Base-by-base conservation (phyloP, 495 filamentous ascomycete genomes). In the Hyaloscypha hepaticicola region DNA sequence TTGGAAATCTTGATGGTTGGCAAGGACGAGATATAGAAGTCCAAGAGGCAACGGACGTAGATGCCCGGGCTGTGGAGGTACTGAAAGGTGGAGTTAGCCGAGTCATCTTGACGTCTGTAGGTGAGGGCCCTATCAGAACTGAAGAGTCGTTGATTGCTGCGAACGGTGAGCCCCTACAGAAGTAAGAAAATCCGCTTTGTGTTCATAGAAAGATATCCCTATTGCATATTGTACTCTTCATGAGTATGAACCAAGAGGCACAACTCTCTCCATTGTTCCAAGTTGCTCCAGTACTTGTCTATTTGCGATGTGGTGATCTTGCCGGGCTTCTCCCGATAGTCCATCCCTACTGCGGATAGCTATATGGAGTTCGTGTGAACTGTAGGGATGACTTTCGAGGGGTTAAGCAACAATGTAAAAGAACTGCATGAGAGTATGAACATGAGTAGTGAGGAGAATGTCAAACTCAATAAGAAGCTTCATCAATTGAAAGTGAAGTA, bases 21-120 rank as follows among this genome's bases (percentile, higher is more conserved):
- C 84, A 86, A 64, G 79, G 76, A 31, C 75, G 73, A 8, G 81
- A 83, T 70, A 75, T 79, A 28, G 77, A 83, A 34, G 73, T 69
- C 8, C 77, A 82, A 69, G 62, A 81, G 58, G 78, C 77, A 33
- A 73, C 73, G 31, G 78, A 79, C 12, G 72, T 91, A 50, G 88
- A 92, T 65, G 73, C 74, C 5, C 75, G 74, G 28, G 79, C 85
- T 8, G 76, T 88, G 4, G 77, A 81, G 53, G 76, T 85, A 41
- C 73, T 99, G 70, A 86, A 86, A 78, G 82, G 83, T 60, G 96
- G 95, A 16, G 87, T 99, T 8, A 90, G 87, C 76, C 82, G 92
- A 68, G 88, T 98, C 25, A 99, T 99, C 66, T 73, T 91, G 81
- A 98, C 95, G 2, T 82, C 89, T 48, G 95, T 99, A 27, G 95